Percentiles rank a stretch among this genome's conserved stretches.
Conservation (phyloP, 805 yeast genomes). For the Starmerella khaoyaiensis region DNA sequence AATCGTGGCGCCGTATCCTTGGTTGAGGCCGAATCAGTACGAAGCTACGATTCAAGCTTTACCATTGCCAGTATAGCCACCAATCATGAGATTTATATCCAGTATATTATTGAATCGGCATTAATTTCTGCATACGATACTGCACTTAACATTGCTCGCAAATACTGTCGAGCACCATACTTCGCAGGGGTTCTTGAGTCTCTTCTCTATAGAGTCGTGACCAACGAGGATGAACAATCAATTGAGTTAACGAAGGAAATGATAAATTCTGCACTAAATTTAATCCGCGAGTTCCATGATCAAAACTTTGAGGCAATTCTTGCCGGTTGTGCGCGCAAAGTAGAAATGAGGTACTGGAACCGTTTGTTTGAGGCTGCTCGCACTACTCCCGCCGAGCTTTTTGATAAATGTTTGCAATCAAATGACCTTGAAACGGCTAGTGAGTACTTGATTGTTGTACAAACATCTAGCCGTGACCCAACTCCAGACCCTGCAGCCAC, state of each 20-base stretch:
- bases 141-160: slow-evolving; percentile 23
- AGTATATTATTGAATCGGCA: slow-evolving; percentile 25
- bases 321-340: slow-evolving; percentile 43
- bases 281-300: slow-evolving; percentile 28
- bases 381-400: slow-evolving; percentile 24
- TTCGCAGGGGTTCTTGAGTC: slow-evolving; percentile 33
- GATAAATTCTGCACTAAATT: slow-evolving; percentile 18
- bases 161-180: slow-evolving; percentile 27
- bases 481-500: slow-evolving; percentile 19
- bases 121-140: slow-evolving; percentile 14
- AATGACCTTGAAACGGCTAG: slow-evolving; percentile 32
- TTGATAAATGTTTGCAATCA: slow-evolving; percentile 28
- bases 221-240: slow-evolving; percentile 6
- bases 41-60: slow-evolving; percentile 27
- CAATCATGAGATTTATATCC: slow-evolving; percentile 27
- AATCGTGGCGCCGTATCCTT: slow-evolving; percentile 39
- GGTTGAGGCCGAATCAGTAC: slow-evolving; percentile 35
- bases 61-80: slow-evolving; percentile 25
- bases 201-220: slow-evolving; percentile 27
- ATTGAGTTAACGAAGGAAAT: neutral
- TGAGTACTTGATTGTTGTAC: slow-evolving; percentile 32
- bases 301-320: slow-evolving; percentile 27
- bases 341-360: slow-evolving; percentile 45
- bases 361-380: slow-evolving; percentile 30
- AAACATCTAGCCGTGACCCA: slow-evolving; percentile 22